Percentiles rank a stretch among this genome's conserved stretches.
These are phyloP conservation scores for Thraustotheca clavata DNA, from an alignment of 352 stramenopile genomes.

Conservation along the genomic window DNA sequence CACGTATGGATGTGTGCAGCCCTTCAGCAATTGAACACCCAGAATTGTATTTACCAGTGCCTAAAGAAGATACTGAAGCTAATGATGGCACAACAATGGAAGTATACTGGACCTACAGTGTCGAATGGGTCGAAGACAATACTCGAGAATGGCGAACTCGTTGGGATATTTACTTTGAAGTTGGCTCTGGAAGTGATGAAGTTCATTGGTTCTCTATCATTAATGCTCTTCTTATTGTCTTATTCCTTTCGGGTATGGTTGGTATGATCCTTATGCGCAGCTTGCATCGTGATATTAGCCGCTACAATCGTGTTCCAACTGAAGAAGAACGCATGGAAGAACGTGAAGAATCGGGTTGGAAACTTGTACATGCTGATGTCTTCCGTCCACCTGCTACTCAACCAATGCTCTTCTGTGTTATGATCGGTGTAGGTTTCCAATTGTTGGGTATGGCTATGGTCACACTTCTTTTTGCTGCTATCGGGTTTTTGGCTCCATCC, in stretches of 20 bases:
- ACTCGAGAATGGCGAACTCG: conserved; percentile 95
- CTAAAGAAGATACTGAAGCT: conserved; percentile 42
- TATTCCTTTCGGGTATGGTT: conserved; percentile 99
- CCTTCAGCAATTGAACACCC: conserved; percentile 52
- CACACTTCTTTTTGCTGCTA: conserved; percentile 95
- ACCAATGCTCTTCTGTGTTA: conserved; percentile 96
- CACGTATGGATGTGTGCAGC: conserved; percentile 64
- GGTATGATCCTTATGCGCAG: conserved; percentile 98
- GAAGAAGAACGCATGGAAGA: conserved; percentile 97
- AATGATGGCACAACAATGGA: conserved; percentile 43
- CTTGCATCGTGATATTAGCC: conserved; percentile 95
- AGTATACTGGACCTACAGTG: conserved; percentile 96
- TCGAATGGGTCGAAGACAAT: conserved; percentile 94
- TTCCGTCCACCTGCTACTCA: conserved; percentile 94
- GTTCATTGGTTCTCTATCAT: conserved; percentile 99
- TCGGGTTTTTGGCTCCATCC: conserved; percentile 94
- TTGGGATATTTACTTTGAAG: conserved; percentile 99
- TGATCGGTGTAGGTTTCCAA: conserved; percentile 97
- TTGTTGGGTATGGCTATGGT: conserved; percentile 93
- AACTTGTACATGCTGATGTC: conserved; percentile 98
- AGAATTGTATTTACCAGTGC: conserved; percentile 48
- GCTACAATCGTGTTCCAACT: conserved; percentile 95
- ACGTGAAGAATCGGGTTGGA: conserved; percentile 98
- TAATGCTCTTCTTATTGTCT: conserved; percentile 98
- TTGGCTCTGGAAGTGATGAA: conserved; percentile 83